A percentile compares a stretch with the other conserved stretches of the same genome.
Evolutionary conservation across 139 green algal genomes (phyloP).

Genomic region (Volvox reticuliferus): DNA sequence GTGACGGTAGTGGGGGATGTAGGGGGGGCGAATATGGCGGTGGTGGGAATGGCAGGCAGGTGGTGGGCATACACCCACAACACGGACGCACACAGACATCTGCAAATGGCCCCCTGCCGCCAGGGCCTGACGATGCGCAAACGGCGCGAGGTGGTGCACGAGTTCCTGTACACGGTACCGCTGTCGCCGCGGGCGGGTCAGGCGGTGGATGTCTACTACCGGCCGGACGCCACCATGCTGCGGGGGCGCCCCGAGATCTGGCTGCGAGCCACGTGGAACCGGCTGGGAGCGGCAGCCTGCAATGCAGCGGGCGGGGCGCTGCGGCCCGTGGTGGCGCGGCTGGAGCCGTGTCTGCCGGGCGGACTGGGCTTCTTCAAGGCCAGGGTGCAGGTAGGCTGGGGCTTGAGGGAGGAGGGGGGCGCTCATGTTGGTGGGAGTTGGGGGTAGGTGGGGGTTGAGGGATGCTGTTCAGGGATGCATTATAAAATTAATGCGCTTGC

Average conservation of each 20-base stretch:
- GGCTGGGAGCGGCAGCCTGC: conserved; percentile 45
- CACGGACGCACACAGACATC: neutral
- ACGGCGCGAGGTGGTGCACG: conserved; percentile 72
- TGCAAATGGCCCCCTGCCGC: neutral
- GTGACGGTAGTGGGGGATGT: too few species aligned
- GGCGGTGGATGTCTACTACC: conserved; percentile 51
- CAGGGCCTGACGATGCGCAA: conserved; percentile 66
- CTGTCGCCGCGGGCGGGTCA: conserved; percentile 64
- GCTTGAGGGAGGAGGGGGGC: neutral
- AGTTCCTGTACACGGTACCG: conserved; percentile 89
- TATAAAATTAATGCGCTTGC: too few species aligned
- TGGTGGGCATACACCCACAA: neutral
- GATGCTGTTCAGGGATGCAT: too few species aligned
- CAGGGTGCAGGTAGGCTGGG: conserved; percentile 60
- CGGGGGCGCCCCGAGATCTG: conserved; percentile 80
- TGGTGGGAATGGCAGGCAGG: neutral
- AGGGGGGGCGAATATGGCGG: too few species aligned
- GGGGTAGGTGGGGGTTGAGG: neutral
- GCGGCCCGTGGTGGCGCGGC: conserved; percentile 1
- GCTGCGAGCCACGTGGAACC: conserved; percentile 88
- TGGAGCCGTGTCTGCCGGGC: conserved; percentile 34
- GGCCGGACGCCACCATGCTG: conserved; percentile 43
- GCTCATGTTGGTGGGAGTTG: neutral
- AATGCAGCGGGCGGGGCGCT: conserved; percentile 6
- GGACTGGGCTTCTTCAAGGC: conserved; percentile 75